Evolutionary conservation across 2,329 filamentous ascomycete species (phyloP).

Genomic region (Epichloe gansuensis): DNA sequence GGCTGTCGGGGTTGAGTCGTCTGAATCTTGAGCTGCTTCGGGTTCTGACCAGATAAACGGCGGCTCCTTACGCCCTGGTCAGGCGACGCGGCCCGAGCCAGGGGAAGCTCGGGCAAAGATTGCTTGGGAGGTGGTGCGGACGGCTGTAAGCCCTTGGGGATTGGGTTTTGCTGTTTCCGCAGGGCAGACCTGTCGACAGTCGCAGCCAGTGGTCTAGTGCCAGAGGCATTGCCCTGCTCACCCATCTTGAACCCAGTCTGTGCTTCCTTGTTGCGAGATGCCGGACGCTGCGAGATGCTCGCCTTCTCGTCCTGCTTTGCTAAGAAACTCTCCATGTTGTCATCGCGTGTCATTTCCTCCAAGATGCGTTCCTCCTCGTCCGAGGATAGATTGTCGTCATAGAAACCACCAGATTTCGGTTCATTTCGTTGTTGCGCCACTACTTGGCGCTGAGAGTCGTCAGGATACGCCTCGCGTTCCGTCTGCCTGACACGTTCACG

Average conservation of each 20-base stretch:
- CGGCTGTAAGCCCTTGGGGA: slow-evolving; percentile 13
- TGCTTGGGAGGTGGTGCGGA: slow-evolving; percentile 37
- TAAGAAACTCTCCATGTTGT: slow-evolving; percentile 71
- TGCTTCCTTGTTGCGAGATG: slow-evolving; percentile 65
- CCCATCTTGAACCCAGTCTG: slow-evolving; percentile 73
- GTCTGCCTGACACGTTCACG: slow-evolving; percentile 65
- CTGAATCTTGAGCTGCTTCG: slow-evolving; percentile 81
- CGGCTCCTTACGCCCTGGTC: slow-evolving; percentile 55
- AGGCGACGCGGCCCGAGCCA: slow-evolving; percentile 19
- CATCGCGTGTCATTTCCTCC: slow-evolving; percentile 80
- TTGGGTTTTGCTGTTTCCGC: slow-evolving; percentile 5
- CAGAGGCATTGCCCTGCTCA: slow-evolving; percentile 23
- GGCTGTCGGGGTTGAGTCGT: slow-evolving; percentile 35
- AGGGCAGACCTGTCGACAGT: slow-evolving; percentile 47
- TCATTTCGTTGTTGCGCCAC: slow-evolving; percentile 18
- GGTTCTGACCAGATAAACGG: slow-evolving; percentile 67
- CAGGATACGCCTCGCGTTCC: slow-evolving; percentile 48
- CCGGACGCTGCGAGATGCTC: slow-evolving; percentile 29
- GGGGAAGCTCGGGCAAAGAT: slow-evolving; percentile 32
- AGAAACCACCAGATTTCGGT: slow-evolving; percentile 39
- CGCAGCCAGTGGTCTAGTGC: slow-evolving; percentile 49
- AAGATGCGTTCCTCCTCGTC: slow-evolving; percentile 67
- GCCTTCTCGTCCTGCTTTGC: slow-evolving; percentile 42
- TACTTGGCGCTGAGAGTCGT: slow-evolving; percentile 14
- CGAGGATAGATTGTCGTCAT: slow-evolving; percentile 47